These are phyloP conservation scores for Botrytis squamosa DNA, from an alignment of 2,329 filamentous ascomycete genomes.

Conservation along the genomic window DNA sequence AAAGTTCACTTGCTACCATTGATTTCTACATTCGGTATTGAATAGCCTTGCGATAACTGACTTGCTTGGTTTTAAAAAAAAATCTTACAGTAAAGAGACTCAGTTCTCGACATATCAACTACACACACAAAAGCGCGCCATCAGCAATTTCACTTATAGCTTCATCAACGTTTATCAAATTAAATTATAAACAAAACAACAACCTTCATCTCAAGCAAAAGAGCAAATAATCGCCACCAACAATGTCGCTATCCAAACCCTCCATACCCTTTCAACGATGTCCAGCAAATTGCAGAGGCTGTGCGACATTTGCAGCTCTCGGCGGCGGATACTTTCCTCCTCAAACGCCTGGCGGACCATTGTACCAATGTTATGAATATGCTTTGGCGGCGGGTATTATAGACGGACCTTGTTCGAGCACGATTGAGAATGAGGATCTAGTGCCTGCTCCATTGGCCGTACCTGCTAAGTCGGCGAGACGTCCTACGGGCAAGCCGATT, in stretches of 20 bases:
- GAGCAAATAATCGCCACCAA: not conserved
- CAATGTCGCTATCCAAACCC: slow-evolving; percentile 11
- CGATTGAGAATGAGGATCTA: not conserved
- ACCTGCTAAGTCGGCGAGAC: not conserved
- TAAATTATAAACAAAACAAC: not conserved
- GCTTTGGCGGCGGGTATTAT: not conserved
- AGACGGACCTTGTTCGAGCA: not conserved
- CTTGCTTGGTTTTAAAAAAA: not conserved
- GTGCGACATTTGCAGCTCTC: slow-evolving; percentile 3
- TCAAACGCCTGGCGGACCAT: slow-evolving; percentile 1
- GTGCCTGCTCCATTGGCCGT: not conserved
- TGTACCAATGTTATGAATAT: not conserved
- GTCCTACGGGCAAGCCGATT: not conserved
- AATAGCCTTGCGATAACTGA: not conserved
- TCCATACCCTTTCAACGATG: slow-evolving; percentile 9
- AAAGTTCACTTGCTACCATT: not conserved
- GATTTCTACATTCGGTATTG: not conserved
- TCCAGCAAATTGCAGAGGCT: slow-evolving; percentile 6
- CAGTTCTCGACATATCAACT: not conserved
- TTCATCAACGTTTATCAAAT: not conserved
- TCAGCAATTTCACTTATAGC: not conserved
- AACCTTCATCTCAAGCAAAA: not conserved
- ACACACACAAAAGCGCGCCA: not conserved
- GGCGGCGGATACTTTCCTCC: slow-evolving; percentile 1
- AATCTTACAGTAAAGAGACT: too few species aligned